These are phyloP conservation scores for Pyricularia grisea DNA, from an alignment of 2,329 filamentous ascomycete genomes.

Conservation along the genomic window DNA sequence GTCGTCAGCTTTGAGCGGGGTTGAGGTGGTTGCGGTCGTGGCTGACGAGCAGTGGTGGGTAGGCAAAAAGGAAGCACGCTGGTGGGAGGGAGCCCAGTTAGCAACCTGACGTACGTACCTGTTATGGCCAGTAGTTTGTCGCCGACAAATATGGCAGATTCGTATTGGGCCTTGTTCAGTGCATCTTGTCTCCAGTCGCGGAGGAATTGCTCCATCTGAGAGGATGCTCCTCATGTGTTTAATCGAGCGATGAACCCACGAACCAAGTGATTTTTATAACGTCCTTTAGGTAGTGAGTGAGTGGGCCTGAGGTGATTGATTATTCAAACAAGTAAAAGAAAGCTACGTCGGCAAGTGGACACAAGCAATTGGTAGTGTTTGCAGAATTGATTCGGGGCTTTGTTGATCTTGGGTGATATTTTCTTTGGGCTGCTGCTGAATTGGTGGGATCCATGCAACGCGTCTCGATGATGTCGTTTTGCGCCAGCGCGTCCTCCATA, in stretches of 20 bases:
- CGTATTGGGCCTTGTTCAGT: conserved; percentile 90
- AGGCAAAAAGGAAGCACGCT: not conserved
- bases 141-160: conserved; percentile 92
- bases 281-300: not conserved
- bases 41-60: conserved; percentile 4
- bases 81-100: not conserved
- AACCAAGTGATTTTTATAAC: not conserved
- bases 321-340: not conserved
- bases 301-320: not conserved
- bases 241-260: not conserved
- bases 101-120: conserved; percentile 48
- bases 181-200: conserved; percentile 93
- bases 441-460: not conserved
- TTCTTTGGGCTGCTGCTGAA: not conserved
- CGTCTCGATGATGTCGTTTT: conserved; percentile 1
- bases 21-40: not conserved
- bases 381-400: not conserved
- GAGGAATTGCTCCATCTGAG: conserved; percentile 79
- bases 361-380: not conserved
- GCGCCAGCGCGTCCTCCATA: not conserved
- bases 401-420: not conserved
- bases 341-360: not conserved
- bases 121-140: conserved; percentile 95
- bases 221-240: not conserved
- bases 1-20: not conserved